Evolutionary conservation across 768 basidiomycete genomes (phyloP), one percentile per base, ranked within the genome.

Genomic region (Suillus bovinus): DNA sequence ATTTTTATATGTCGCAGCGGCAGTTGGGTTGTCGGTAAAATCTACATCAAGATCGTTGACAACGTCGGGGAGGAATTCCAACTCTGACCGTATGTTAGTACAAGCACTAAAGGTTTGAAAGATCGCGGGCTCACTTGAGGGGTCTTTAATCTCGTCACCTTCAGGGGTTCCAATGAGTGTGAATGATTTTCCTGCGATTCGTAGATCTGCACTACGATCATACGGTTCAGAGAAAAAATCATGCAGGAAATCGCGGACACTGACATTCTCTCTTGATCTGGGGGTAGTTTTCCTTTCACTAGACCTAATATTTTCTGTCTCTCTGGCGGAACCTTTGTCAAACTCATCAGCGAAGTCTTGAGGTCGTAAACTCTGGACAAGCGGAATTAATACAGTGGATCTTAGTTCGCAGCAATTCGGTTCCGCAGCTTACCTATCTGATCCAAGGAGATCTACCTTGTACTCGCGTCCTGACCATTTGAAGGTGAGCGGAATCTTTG

Each of bases 261-360:
- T 57, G 68, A 77, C 87, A 93, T 86, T 61, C 83, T 81, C 60
- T 77, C 86, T 63, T 90, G 85, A 68, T 96, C 93, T 2, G 84
- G 80, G 8, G 92, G 91, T 9, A 93, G 75, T 72, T 91, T 94
- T 31, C 91, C 91, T 69, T 91, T 93, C 34, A 90, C 87, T 29
- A 96, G 75, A 1, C 93, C 93, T 34, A 95, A 80, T 60, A 96
- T 87, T 78, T 96, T 96, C 78, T 95, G 93, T 8, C 93, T 81
- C 68, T 91, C 91, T 31, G 86, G 84, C 13, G 93, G 93, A 4
- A 96, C 93, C 60, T 80, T 83, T 5, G 93, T 96, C 58, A 93
- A 70, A 38, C 76, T 80, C 61, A 88, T 82, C 42, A 96, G 78
- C 3, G 81, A 73, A 17, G 80, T 78, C 75, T 94, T 92, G 67